A percentile compares a stretch with the other conserved stretches of the same genome.
Conservation (phyloP, 768 basidiomycete species). For the Tephrocybe rancida region DNA sequence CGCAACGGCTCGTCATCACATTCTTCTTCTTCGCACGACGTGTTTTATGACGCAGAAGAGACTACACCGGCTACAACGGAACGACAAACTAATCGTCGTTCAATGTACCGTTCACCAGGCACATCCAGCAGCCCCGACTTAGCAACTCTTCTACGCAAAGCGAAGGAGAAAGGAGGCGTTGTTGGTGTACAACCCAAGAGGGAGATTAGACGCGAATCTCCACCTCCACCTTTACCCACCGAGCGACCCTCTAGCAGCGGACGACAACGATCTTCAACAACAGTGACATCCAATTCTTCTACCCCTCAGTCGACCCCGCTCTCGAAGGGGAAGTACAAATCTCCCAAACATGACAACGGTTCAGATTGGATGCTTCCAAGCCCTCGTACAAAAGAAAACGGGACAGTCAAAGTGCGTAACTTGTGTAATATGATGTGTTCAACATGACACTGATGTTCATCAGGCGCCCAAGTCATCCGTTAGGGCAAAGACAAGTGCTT, state of each 20-base stretch:
- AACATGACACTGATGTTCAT: conserved; percentile 4
- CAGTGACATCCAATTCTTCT: conserved; percentile 28
- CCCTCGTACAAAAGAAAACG: conserved; percentile 46
- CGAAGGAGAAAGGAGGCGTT: conserved; percentile 65
- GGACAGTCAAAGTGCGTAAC: conserved; percentile 50
- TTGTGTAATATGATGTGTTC: not conserved
- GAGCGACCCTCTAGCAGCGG: conserved; percentile 29
- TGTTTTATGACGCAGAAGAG: conserved; percentile 69
- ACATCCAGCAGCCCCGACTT: conserved; percentile 93
- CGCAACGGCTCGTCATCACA: conserved; percentile 39
- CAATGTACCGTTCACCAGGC: conserved; percentile 85
- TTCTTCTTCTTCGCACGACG: conserved; percentile 57
- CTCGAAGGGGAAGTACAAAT: conserved; percentile 35
- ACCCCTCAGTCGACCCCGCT: conserved; percentile 31
- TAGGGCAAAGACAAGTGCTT: conserved; percentile 77
- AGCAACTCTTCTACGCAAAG: conserved; percentile 83
- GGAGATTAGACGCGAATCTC: conserved; percentile 34
- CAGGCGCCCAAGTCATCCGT: conserved; percentile 65
- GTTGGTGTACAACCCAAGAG: conserved; percentile 33
- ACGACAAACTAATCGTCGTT: conserved; percentile 75
- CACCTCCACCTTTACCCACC: conserved; percentile 47
- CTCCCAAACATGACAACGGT: conserved; percentile 16
- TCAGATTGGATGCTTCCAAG: conserved; percentile 54
- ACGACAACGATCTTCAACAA: conserved; percentile 47
- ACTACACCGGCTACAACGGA: conserved; percentile 36